Evolutionary conservation across 768 basidiomycete genomes (phyloP).

Genomic region (Leucosporidium yakuticum): DNA sequence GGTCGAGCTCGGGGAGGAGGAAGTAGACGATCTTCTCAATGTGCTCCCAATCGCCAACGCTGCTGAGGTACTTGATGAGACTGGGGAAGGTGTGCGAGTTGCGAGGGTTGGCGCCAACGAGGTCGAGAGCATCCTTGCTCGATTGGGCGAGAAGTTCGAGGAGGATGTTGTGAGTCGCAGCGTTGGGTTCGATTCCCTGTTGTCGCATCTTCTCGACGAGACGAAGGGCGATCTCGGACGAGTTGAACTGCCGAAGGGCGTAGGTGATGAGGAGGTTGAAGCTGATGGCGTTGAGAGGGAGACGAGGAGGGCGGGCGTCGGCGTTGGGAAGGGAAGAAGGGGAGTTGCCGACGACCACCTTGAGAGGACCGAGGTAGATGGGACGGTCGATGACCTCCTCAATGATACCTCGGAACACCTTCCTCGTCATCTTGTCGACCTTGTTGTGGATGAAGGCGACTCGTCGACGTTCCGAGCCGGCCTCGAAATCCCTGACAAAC

Average conservation of each 20-base stretch:
- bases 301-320: background rate
- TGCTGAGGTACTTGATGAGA: constrained; percentile 53
- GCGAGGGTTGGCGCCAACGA: background rate
- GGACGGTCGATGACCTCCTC: constrained; percentile 12
- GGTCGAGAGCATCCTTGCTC: background rate
- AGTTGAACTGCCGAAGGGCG: constrained; percentile 17
- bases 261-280: constrained; percentile 27
- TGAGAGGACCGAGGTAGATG: constrained; percentile 1
- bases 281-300: background rate
- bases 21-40: constrained; percentile 52
- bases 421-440: constrained; percentile 17
- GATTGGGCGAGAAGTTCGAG: constrained; percentile 1
- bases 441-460: constrained; percentile 3
- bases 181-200: constrained; percentile 8
- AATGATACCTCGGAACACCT: constrained; percentile 21
- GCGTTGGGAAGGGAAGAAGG: too few species aligned
- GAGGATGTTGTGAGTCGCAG: constrained; percentile 24
- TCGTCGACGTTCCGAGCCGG: background rate
- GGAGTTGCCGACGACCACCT: background rate
- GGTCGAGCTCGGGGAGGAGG: constrained; percentile 50
- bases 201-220: constrained; percentile 22
- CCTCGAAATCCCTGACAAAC: background rate
- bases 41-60: constrained; percentile 50
- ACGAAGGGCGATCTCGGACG: constrained; percentile 24
- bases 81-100: constrained; percentile 53